Percentiles rank a stretch among this genome's conserved stretches.
phyloP scores from a whole-genome alignment of 495 filamentous ascomycete genomes.

The Hyaloscypha bicolor region DNA sequence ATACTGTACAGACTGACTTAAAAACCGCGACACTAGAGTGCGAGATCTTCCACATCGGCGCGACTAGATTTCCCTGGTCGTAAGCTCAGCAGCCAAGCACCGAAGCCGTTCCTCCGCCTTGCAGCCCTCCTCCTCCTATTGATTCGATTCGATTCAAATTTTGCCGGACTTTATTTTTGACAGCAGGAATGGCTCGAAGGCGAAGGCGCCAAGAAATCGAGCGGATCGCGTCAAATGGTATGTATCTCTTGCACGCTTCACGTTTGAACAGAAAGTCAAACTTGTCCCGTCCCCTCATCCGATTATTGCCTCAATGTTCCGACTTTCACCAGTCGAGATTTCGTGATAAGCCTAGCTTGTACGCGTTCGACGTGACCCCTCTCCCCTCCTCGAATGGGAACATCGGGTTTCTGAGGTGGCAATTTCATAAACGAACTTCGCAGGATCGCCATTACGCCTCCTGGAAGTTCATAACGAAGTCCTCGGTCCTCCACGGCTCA shows the following conservation, averaged over 20 bases:
- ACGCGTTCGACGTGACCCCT: background rate
- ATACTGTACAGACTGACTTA: no score
- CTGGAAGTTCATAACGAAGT: background rate
- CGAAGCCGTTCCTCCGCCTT: constrained; percentile 13
- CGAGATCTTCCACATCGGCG: background rate
- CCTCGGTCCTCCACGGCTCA: background rate
- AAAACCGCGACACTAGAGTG: no score
- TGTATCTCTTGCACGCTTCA: background rate
- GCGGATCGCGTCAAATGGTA: background rate
- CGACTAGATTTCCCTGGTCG: constrained; percentile 14
- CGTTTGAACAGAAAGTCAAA: background rate
- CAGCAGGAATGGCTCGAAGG: background rate
- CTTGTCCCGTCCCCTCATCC: background rate
- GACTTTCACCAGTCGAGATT: background rate
- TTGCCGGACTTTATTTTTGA: background rate
- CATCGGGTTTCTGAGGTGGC: background rate
- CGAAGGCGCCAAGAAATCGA: background rate
- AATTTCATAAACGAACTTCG: background rate
- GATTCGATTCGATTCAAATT: constrained; percentile 17
- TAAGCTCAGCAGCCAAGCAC: constrained; percentile 14
- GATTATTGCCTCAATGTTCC: background rate
- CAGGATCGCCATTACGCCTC: background rate
- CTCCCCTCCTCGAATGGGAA: background rate
- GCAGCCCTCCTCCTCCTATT: constrained; percentile 11
- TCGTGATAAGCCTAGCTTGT: background rate